A percentile compares a stretch with the other conserved stretches of the same genome.
phyloP scores from a whole-genome alignment of 2,329 filamentous ascomycete species.

The Epichloe sibirici region DNA sequence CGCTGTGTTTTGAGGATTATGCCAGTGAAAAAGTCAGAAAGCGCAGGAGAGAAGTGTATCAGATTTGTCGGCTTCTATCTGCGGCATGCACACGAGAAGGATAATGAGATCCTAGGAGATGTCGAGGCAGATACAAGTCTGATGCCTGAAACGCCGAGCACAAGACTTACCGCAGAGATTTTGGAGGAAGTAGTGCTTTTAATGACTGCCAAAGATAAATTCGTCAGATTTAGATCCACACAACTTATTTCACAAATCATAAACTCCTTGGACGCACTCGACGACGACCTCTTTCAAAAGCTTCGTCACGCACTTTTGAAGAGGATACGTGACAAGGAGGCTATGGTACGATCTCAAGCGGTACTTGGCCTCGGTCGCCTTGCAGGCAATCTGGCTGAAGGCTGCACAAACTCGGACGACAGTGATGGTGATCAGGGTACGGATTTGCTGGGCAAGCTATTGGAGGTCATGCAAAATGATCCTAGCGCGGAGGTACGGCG shows the following conservation, averaged over 20 bases:
- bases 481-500: slow-evolving; percentile 86
- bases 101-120: slow-evolving; percentile 54
- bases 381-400: slow-evolving; percentile 65
- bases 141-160: slow-evolving; percentile 73
- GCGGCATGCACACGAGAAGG: slow-evolving; percentile 56
- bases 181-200: slow-evolving; percentile 63
- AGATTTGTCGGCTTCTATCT: slow-evolving; percentile 83
- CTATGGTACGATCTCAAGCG: slow-evolving; percentile 83
- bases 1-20: slow-evolving; percentile 74
- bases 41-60: slow-evolving; percentile 72
- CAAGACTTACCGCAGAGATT: slow-evolving; percentile 62
- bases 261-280: slow-evolving; percentile 83
- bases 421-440: slow-evolving; percentile 51
- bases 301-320: slow-evolving; percentile 69
- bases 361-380: slow-evolving; percentile 80
- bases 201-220: slow-evolving; percentile 82
- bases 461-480: slow-evolving; percentile 86
- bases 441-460: slow-evolving; percentile 67
- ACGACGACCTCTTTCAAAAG: slow-evolving; percentile 80
- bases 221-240: slow-evolving; percentile 76
- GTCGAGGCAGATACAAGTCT: slow-evolving; percentile 57
- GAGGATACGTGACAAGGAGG: slow-evolving; percentile 85
- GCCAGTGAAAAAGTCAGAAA: slow-evolving; percentile 83
- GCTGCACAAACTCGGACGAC: slow-evolving; percentile 56
- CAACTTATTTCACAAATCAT: slow-evolving; percentile 86